Base-by-base conservation (phyloP, 352 stramenopile species). In the Globisporangium camurandrum region DNA sequence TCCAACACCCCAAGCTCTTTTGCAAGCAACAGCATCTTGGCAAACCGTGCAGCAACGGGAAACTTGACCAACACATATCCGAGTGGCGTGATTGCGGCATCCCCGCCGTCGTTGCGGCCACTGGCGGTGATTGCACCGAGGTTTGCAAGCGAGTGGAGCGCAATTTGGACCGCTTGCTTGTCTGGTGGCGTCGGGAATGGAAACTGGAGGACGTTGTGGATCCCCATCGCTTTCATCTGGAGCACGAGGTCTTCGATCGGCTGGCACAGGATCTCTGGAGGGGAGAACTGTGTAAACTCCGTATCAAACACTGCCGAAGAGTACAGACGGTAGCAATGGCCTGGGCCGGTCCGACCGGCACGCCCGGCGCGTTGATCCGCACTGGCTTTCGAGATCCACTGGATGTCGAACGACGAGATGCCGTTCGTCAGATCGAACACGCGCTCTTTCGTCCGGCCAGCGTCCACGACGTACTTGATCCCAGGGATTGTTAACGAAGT, bases 311-410 rank as follows among this genome's bases (percentile, higher is more conserved):
- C 91, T 14, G 88, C 94, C 14, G 89, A 96, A 11, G 89, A 98
- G 63, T 98, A 99, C 38, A 99, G 66, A 20, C 96, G 86, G 59
- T 99, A 99, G 54, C 95, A 99, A 67, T 99, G 96, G 12, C 97
- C 97, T 0, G 97, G 95, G 2, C 95, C 93, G 1, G 88, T 96
- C 45, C 93, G 84, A 19, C 97, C 97, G 11, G 97, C 97, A 53
- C 97, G 93, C 57, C 97, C 97, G 4, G 94, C 92, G 41, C 97
- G 80, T 66, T 94, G 83, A 46, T 90, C 75, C 3, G 83, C 83
- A 22, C 78, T 89, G 9, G 80, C 80, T 57, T 94, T 91, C 3
- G 80, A 93, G 53, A 93, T 88, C 79, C 73, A 95, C 60, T 91
- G 71, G 24, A 97, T 93, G 33, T 98, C 79, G 48, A 99, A 97